Base-by-base conservation (phyloP, 2,329 filamentous ascomycete species). In the Sordariomycetes sp. region DNA sequence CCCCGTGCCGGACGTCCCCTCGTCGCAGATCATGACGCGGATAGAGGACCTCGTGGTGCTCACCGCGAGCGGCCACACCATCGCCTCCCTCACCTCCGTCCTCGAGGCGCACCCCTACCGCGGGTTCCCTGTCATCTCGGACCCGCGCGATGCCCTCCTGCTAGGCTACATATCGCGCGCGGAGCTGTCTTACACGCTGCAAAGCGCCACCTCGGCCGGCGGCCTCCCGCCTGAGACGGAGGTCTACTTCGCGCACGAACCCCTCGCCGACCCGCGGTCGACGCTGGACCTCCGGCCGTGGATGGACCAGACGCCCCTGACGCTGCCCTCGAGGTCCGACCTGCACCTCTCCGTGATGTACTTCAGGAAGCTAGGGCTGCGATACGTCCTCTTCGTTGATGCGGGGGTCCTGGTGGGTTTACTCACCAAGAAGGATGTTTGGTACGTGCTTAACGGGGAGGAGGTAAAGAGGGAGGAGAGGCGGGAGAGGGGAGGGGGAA, bases 221-320 rank as follows among this genome's bases (percentile, higher is more conserved):
- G 83, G 8, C 79, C 76, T 95, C 1, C 77, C 86, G 0, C 77
- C 80, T 1, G 85, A 88, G 60, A 88, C 91, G 0, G 88, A 93
- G 68, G 87, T 87, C 51, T 91, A 88, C 72, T 97, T 99, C 72
- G 80, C 83, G 1, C 89, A 95, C 68, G 88, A 92, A 67, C 86
- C 89, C 2, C 84, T 93, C 58, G 87, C 88, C 1, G 90, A 96
- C 66, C 88, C 89, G 0, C 77, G 80, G 22, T 80, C 83, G 18
- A 91, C 87, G 1, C 83, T 99, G 46, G 94, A 99, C 72, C 79
- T 99, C 12, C 80, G 93, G 8, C 92, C 92, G 2, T 99, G 94
- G 94, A 97, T 99, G 91, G 94, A 99, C 71, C 93, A 97, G 71
- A 99, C 94, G 0, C 94, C 94, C 0, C 88, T 99, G 53, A 97